A percentile compares a stretch with the other conserved stretches of the same genome.
These are phyloP conservation scores for Pascua sp. DNA, from an alignment of 1,284 basidiomycete species.

Conservation along the genomic window DNA sequence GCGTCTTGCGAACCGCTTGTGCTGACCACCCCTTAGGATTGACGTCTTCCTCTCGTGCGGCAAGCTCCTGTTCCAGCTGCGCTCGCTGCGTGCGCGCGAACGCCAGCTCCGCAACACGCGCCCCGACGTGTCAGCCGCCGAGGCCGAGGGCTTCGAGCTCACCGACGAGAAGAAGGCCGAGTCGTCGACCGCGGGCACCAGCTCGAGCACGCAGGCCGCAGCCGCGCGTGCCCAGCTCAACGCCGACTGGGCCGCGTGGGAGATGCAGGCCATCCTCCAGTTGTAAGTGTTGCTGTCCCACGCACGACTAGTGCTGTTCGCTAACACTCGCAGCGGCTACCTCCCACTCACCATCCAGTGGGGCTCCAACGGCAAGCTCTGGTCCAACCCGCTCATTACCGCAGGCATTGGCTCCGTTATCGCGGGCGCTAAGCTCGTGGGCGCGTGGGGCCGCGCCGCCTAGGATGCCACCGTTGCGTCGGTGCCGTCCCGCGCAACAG, in stretches of 20 bases:
- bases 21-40: slow-evolving; percentile 16
- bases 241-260: slow-evolving; percentile 34
- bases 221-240: slow-evolving; percentile 13
- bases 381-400: slow-evolving; percentile 39
- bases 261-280: slow-evolving; percentile 31
- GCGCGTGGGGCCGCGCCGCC: slow-evolving; percentile 3
- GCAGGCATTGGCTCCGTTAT: slow-evolving; percentile 28
- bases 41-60: slow-evolving; percentile 40
- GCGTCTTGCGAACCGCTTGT: background rate
- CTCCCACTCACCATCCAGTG: slow-evolving; percentile 48
- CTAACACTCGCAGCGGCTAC: slow-evolving; percentile 32
- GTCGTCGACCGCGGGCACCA: background rate
- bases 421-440: slow-evolving; percentile 13
- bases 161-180: slow-evolving; percentile 20
- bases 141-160: slow-evolving; percentile 40
- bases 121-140: slow-evolving; percentile 15
- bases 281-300: slow-evolving; percentile 20
- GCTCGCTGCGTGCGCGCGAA: slow-evolving; percentile 22
- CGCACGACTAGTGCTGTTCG: background rate
- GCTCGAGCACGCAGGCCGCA: background rate
- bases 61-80: slow-evolving; percentile 26
- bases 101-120: slow-evolving; percentile 20
- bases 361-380: slow-evolving; percentile 40
- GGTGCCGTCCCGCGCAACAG: too few relatives aligned
- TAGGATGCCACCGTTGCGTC: background rate